These are phyloP conservation scores for Pichia cephalocereana DNA, from an alignment of 805 yeast species.

Conservation along the genomic window DNA sequence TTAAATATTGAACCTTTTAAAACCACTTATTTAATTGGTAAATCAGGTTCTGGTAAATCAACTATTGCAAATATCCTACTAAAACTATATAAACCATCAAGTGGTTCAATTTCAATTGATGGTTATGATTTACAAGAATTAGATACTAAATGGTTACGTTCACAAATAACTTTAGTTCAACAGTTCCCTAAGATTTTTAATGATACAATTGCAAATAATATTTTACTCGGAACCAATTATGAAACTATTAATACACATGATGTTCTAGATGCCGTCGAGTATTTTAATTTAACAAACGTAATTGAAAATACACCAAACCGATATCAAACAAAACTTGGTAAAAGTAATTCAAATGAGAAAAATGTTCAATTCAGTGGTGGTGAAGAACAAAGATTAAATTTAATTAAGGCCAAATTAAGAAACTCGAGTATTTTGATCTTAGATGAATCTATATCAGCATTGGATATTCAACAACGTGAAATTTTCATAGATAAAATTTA, in stretches of 20 bases:
- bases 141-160: constrained; percentile 42
- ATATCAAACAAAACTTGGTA: constrained; percentile 37
- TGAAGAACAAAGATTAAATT: constrained; percentile 71
- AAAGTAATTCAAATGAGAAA: constrained; percentile 7
- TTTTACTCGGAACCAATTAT: constrained; percentile 25
- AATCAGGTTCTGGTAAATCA: constrained; percentile 92
- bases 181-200: constrained; percentile 62
- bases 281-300: constrained; percentile 45
- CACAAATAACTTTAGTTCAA: constrained; percentile 63
- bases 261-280: constrained; percentile 35
- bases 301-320: constrained; percentile 45
- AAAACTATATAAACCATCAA: constrained; percentile 43
- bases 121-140: constrained; percentile 37
- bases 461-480: constrained; percentile 47
- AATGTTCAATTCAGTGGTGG: constrained; percentile 72
- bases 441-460: constrained; percentile 82
- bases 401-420: constrained; percentile 74
- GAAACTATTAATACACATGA: constrained; percentile 20
- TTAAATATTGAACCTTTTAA: constrained; percentile 36
- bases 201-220: constrained; percentile 53
- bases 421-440: constrained; percentile 68
- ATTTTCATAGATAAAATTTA: constrained; percentile 42
- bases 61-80: constrained; percentile 59
- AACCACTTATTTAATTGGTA: constrained; percentile 66
- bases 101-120: constrained; percentile 55